phyloP scores from a whole-genome alignment of 192 early-diverging fungal genomes.

The Linnemannia zychae region DNA sequence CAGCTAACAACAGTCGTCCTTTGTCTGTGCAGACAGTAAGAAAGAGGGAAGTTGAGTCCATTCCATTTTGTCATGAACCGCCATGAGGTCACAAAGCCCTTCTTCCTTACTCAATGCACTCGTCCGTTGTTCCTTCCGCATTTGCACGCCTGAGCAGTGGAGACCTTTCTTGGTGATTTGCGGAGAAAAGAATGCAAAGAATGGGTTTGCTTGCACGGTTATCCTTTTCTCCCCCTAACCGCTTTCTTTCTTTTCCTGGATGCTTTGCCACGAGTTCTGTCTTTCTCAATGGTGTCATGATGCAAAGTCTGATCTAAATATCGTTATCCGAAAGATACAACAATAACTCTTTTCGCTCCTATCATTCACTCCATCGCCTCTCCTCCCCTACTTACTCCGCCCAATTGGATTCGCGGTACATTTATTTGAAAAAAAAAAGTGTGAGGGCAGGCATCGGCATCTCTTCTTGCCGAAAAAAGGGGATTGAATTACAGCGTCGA shows the following conservation, averaged over 20 bases:
- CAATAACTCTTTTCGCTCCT: no score
- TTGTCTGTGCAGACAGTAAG: neutral
- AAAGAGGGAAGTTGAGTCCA: neutral
- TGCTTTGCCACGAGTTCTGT: neutral
- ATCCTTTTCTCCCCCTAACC: neutral
- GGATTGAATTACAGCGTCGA: neutral
- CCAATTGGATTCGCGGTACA: neutral
- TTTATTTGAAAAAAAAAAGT: neutral
- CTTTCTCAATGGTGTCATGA: neutral
- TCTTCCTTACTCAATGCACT: neutral
- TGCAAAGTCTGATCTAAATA: neutral
- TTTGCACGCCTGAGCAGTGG: neutral
- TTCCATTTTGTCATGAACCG: neutral
- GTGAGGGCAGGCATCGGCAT: neutral
- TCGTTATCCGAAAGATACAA: neutral
- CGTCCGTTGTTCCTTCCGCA: neutral
- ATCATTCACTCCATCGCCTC: neutral
- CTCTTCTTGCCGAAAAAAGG: neutral
- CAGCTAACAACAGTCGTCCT: no score
- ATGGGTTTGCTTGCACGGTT: neutral
- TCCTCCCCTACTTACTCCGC: neutral
- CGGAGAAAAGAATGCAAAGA: neutral
- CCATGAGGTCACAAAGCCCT: neutral
- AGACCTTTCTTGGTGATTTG: neutral
- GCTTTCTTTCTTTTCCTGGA: neutral